Base-by-base conservation (phyloP, 2,329 filamentous ascomycete genomes). In the Rhynchosporium graminicola region DNA sequence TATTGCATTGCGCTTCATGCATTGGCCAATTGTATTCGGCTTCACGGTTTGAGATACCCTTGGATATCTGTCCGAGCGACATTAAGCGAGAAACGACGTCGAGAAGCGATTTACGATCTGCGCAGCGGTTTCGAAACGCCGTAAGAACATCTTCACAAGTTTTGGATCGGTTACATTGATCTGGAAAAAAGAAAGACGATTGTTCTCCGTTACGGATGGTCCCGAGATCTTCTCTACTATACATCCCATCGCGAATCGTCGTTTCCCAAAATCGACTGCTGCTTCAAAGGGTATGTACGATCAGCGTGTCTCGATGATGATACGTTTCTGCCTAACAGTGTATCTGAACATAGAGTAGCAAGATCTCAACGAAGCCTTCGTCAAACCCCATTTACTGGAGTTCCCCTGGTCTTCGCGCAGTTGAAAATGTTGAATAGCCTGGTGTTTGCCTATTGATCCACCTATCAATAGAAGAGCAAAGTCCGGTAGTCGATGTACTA, bases 61-160 rank as follows among this genome's bases (percentile, higher is more conserved):
- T 54, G 50, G 10, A 28, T 40, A 20, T 54, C 40, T 54, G 50
- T 42, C 50, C 6, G 33, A 40, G 50, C 50, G 36, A 42, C 50
- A 28, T 20, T 42, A 40, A 54, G 50, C 50, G 50, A 54, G 50
- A 10, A 36, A 33, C 33, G 28, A 28, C 50, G n/a, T 26, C 28
- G 50, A 28, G 50, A 54, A 36, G 33, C 33, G 20, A 36, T 38
- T 33, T n/a, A 3, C 29, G 6, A 8, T 3, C 2, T 40, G 33
- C n/a, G n/a, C n/a, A 13, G 28, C 2, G 20, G 40, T 6, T 28
- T 54, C n/a, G 36, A 54, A 40, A 42, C 50, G 26, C 10, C 40
- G 50, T 54, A n/a, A 54, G 50, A 54, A 54, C 50, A 20, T n/a
- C 50, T 54, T 33, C 36, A 54, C 43, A 42, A 9, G 10, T 54